phyloP scores from a whole-genome alignment of 768 basidiomycete species.

The Collybia mongolica region DNA sequence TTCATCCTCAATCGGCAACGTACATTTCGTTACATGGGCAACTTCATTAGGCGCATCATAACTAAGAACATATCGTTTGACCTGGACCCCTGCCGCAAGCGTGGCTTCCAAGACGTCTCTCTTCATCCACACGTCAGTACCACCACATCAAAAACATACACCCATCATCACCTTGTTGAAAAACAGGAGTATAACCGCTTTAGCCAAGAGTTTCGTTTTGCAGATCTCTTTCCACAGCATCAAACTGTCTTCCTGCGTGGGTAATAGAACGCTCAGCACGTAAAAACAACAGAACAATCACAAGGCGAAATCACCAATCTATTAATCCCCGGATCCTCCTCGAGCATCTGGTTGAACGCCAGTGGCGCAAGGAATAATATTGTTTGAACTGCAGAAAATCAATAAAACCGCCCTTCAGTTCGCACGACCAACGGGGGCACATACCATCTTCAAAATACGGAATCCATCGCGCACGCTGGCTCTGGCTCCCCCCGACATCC shows the following conservation, averaged over 20 bases:
- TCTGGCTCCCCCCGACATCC: conserved; percentile 67
- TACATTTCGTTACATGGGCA: conserved; percentile 61
- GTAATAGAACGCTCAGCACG: background rate
- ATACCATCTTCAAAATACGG: conserved; percentile 75
- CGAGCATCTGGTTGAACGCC: conserved; percentile 69
- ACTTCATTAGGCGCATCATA: conserved; percentile 62
- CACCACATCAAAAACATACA: background rate
- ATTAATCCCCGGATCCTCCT: conserved; percentile 66
- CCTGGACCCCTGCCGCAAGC: conserved; percentile 52
- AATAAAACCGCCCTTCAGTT: background rate
- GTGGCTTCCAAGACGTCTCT: conserved; percentile 57
- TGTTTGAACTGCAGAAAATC: conserved; percentile 51
- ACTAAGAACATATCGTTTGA: conserved; percentile 60
- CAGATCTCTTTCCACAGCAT: conserved; percentile 72
- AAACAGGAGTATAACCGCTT: conserved; percentile 70
- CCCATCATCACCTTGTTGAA: conserved; percentile 59
- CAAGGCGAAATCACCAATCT: conserved; percentile 44
- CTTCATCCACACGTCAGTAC: conserved; percentile 11
- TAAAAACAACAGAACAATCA: background rate
- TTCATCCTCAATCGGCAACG: conserved; percentile 18
- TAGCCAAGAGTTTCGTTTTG: conserved; percentile 54
- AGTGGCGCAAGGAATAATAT: conserved; percentile 85
- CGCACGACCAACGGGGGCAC: conserved; percentile 3
- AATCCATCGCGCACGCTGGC: conserved; percentile 67
- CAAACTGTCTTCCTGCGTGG: conserved; percentile 71